Base-by-base conservation (phyloP, 2,329 filamentous ascomycete species). In the Nothopassalora personata region DNA sequence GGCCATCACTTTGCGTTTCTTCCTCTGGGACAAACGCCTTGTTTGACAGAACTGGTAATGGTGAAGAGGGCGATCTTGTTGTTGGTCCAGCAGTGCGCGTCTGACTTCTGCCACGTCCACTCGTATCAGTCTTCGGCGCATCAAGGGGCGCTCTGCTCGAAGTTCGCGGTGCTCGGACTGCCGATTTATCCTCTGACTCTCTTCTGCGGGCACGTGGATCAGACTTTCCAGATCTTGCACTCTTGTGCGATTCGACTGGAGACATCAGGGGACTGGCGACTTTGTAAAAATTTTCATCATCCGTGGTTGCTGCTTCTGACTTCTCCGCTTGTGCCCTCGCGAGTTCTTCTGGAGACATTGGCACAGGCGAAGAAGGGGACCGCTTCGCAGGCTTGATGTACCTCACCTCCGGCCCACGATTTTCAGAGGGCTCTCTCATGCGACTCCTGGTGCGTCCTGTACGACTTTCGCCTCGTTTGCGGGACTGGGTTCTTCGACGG, bases 261-360 rank as follows among this genome's bases (percentile, higher is more conserved):
- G 71, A 57, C 61, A 74, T 61, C 60, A 73, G 51, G n/a, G 74
- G 68, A 59, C 69, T 68, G 66, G 71, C 50, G n/a, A 63, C 31
- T 70, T 76, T 76, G 66, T 80, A 80, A 62, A 78, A 79, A 34
- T 73, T 68, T 63, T 80, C 78, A 30, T 80, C 78, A 23, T 81
- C 76, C 33, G 76, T 77, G 23, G 72, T 76, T 10, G 80, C 81
- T 7, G 76, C 72, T 60, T 75, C 77, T 48, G 71, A 70, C 53
- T 75, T 69, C 30, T 60, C 90, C 72, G 71, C 71, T 28, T 50
- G 50, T 11, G 77, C 68, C 33, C 67, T 69, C 3, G 74, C 75
- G 18, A 78, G 75, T 68, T 97, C 91, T 67, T 96, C 90, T 0
- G 91, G 91, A 3, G 92, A 96, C 92, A 97, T 97, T 3, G 92